phyloP scores from a whole-genome alignment of 2,329 filamentous ascomycete species.

The Verticillium zaregamsianum region DNA sequence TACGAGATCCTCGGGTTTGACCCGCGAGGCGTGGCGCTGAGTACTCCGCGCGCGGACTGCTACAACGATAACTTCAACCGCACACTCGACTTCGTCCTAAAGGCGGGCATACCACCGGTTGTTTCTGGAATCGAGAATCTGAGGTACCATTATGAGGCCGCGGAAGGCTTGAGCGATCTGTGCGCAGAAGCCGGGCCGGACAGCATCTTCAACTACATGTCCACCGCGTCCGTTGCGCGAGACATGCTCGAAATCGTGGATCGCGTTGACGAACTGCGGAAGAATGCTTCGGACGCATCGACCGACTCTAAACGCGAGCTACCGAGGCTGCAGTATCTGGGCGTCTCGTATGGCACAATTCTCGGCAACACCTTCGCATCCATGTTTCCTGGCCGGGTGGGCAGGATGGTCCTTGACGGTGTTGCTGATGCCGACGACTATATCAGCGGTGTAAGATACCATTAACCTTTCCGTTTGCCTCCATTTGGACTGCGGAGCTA shows the following conservation, averaged over 20 bases:
- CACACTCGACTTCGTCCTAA: conserved; percentile 22
- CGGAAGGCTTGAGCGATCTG: conserved; percentile 19
- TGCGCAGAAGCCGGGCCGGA: conserved; percentile 20
- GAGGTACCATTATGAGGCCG: conserved; percentile 5
- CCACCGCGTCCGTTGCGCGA: conserved; percentile 33
- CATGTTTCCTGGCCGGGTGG: conserved; percentile 18
- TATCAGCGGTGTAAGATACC: conserved; percentile 20
- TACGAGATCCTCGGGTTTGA: conserved; percentile 41
- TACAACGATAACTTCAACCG: conserved; percentile 27
- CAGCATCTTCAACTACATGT: conserved; percentile 27
- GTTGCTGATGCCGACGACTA: conserved; percentile 34
- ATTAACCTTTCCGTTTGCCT: background rate
- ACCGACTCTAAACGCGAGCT: conserved; percentile 35
- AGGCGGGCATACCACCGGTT: conserved; percentile 23
- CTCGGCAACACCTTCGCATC: conserved; percentile 15
- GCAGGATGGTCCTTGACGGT: conserved; percentile 13
- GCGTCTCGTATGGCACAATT: conserved; percentile 36
- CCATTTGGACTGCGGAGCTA: background rate
- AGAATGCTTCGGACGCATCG: background rate
- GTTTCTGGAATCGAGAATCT: conserved; percentile 6
- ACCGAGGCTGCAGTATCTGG: conserved; percentile 46
- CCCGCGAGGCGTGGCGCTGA: conserved; percentile 35
- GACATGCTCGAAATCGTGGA: conserved; percentile 43
- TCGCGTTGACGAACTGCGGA: conserved; percentile 27
- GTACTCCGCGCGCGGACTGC: conserved; percentile 33